Conservation (phyloP, 306 rosid genomes). For the Prunus salicina region DNA sequence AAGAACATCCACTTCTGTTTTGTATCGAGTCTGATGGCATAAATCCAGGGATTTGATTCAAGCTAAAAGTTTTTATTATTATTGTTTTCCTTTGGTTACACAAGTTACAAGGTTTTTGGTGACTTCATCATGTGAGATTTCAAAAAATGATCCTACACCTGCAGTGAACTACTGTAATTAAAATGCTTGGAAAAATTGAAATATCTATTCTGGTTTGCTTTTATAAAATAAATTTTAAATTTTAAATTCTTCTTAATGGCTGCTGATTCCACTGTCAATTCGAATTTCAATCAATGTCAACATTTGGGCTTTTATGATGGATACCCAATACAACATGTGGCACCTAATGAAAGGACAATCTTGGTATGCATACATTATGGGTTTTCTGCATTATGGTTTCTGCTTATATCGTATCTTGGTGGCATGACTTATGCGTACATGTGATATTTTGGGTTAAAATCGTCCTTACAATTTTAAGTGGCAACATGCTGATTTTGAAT, state of each 20-base stretch:
- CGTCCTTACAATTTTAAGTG: not conserved
- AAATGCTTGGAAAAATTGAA: not conserved
- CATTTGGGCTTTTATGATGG: no score
- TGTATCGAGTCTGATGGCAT: not conserved
- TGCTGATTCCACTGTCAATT: not conserved
- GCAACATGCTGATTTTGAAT: not conserved
- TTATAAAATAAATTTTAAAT: not conserved
- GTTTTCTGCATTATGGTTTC: not conserved
- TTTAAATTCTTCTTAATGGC: not conserved
- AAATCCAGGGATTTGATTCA: not conserved
- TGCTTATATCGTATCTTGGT: not conserved
- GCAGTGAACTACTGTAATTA: not conserved
- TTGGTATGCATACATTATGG: no score
- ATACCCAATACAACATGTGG: no score
- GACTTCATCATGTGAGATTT: not conserved
- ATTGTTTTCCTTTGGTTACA: no score
- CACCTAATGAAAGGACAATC: no score
- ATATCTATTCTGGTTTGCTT: not conserved
- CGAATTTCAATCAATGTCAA: no score
- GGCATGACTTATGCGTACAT: not conserved
- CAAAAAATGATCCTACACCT: not conserved
- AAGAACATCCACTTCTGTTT: not conserved
- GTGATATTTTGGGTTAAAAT: not conserved
- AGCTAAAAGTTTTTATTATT: not conserved
- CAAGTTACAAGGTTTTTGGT: not conserved